A percentile compares a stretch with the other conserved stretches of the same genome.
Conservation (phyloP, 1,284 basidiomycete species). For the Pholiota adiposa region DNA sequence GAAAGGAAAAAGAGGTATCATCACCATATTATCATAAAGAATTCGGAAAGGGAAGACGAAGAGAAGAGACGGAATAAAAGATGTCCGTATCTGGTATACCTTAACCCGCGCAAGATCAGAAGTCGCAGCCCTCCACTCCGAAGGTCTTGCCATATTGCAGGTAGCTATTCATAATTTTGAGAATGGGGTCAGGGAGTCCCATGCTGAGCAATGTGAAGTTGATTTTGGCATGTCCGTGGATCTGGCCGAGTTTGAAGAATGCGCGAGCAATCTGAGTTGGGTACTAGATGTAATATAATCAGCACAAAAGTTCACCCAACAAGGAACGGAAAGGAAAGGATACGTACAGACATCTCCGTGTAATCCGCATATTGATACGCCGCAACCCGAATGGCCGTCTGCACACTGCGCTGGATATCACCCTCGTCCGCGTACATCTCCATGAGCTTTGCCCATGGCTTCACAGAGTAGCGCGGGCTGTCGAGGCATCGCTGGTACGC, state of each 20-base stretch:
- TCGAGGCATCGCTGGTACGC: slow-evolving; percentile 96
- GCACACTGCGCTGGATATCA: slow-evolving; percentile 88
- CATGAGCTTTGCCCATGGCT: slow-evolving; percentile 91
- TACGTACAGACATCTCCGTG: slow-evolving; percentile 80
- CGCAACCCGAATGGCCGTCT: slow-evolving; percentile 90
- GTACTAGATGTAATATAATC: slow-evolving; percentile 55
- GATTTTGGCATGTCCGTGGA: slow-evolving; percentile 96
- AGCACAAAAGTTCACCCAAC: not conserved
- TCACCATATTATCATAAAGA: not conserved
- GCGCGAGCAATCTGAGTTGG: slow-evolving; percentile 89
- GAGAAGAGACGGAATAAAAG: not conserved
- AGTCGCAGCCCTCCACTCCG: slow-evolving; percentile 82
- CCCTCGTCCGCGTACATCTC: slow-evolving; percentile 95
- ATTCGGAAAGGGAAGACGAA: not conserved
- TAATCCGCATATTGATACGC: slow-evolving; percentile 91
- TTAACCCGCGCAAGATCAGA: slow-evolving; percentile 39
- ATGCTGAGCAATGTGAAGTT: slow-evolving; percentile 93
- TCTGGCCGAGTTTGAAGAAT: slow-evolving; percentile 91
- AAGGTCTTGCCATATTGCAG: slow-evolving; percentile 81
- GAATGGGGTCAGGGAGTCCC: slow-evolving; percentile 84
- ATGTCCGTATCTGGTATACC: not conserved
- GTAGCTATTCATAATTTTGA: slow-evolving; percentile 88
- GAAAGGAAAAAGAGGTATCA: not conserved
- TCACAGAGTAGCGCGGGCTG: slow-evolving; percentile 82
- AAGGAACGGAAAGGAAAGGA: slow-evolving; percentile 10